Base-by-base conservation (phyloP, 2,329 filamentous ascomycete species). In the Trichoderma hamatum region DNA sequence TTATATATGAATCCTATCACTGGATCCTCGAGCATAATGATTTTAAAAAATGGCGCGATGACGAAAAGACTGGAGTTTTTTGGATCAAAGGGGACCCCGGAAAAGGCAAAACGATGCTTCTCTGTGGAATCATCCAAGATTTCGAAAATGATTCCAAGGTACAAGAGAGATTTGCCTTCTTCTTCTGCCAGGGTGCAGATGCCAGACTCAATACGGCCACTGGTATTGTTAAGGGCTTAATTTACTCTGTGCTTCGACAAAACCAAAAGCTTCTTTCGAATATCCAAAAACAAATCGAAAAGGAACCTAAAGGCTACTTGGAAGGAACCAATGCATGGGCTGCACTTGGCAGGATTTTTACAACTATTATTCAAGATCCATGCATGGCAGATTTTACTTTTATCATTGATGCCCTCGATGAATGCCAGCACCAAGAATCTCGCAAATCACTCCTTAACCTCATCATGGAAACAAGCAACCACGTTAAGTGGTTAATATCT, bases 21-120 rank as follows among this genome's bases (percentile, higher is more conserved):
- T 82, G 80, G 80, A 72, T 82, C 6, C 73, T 81, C 1, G 61
- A 74, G 0, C 66, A 77, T 58, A 3, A 61, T 0, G 61, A 74
- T 0, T 81, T 78, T 51, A 28, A 61, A 30, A 13, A 36, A 62
- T 75, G 63, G 43, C 52, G 46, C 2, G 39, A 73, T 9, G 61
- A 73, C 10, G 3, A 49, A 0, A 28, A 74, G 0, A 70, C 30
- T 32, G 70, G 60, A 2, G 65, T 82, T 9, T 75, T 82, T 1
- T 81, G 80, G 81, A 74, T 82, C 28, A 78, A 72, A 43, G 80
- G 80, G 0, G 78, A 77, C 52, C 76, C 80, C 1, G 81, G 82
- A 3, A 83, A 80, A 46, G 82, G 81, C 39, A 84, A 83, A 72
- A 83, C 81, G 0, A 83, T 83, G 80, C 72, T 83, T 6, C 69